These are phyloP conservation scores for Flaveria ramosissima DNA, from an alignment of 129 eudicot species.

Conservation along the genomic window DNA sequence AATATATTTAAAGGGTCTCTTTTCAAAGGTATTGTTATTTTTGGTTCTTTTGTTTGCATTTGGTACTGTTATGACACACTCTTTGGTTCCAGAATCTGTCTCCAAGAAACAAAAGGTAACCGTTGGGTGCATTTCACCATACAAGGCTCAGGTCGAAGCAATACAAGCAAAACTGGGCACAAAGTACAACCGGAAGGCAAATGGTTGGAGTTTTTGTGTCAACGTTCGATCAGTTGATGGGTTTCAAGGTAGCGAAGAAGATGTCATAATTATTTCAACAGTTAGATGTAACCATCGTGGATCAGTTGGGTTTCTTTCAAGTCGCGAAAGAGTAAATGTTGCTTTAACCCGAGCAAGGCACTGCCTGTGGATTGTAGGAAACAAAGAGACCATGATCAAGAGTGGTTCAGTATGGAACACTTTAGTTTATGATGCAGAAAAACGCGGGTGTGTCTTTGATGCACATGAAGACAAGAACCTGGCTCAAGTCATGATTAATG, in stretches of 20 bases:
- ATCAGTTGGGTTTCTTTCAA: slow-evolving; percentile 60
- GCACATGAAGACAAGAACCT: slow-evolving; percentile 52
- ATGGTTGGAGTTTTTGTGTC: slow-evolving; percentile 37
- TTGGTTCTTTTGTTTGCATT: slow-evolving; percentile 18
- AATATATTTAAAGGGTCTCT: too few relatives aligned
- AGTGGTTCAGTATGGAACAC: slow-evolving; percentile 66
- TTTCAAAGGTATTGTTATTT: slow-evolving; percentile 38
- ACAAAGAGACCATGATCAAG: slow-evolving; percentile 47
- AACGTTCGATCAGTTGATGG: slow-evolving; percentile 69
- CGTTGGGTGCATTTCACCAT: slow-evolving; percentile 41
- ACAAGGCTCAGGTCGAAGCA: slow-evolving; percentile 46
- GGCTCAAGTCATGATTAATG: slow-evolving; percentile 39
- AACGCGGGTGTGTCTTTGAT: slow-evolving; percentile 48
- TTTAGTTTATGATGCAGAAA: slow-evolving; percentile 56
- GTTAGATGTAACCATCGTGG: slow-evolving; percentile 56
- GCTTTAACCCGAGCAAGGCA: slow-evolving; percentile 81
- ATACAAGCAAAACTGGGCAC: slow-evolving; percentile 44
- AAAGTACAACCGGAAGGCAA: slow-evolving; percentile 28
- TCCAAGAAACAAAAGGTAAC: slow-evolving; percentile 35
- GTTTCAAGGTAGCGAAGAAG: slow-evolving; percentile 80
- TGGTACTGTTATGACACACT: not conserved
- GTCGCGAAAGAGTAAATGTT: slow-evolving; percentile 58
- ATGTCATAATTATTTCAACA: slow-evolving; percentile 64
- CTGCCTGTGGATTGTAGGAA: slow-evolving; percentile 71
- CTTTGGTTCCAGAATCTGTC: slow-evolving; percentile 28